Base-by-base conservation (phyloP, 805 yeast species). In the Lipomyces anomalus region DNA sequence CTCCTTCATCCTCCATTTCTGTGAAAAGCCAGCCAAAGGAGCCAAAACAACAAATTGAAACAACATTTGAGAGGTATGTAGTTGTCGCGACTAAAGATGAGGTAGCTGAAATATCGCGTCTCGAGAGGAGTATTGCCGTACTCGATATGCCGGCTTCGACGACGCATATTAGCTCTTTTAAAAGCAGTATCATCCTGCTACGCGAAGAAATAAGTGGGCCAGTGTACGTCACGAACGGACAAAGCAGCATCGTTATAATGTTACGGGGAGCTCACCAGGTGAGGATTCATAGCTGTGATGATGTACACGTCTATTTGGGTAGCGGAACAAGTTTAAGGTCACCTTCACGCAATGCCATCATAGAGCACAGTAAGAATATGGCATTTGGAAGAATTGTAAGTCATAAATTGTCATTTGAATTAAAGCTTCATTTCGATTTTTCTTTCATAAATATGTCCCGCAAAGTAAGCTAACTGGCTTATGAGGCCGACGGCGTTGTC, bases 281-380 rank as follows among this genome's bases (percentile, higher is more conserved):
- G 26, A 44, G 54, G 9, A 36, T 50, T 42, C 54, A 50, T 38
- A 47, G 50, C 6, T 47, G 48, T 9, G 21, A 35, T n/a, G 46
- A 40, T 17, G 11, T 35, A 16, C 40, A 43, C 13, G 30, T 52
- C 18, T 18, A 28, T 5, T 24, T 47, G 24, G 48, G 44, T 4
- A 22, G 22, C 16, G 23, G 35, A 18, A 41, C 42, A n/a, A n/a
- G n/a, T n/a, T n/a, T n/a, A n/a, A n/a, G n/a, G n/a, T n/a, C n/a
- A n/a, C n/a, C n/a, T n/a, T n/a, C n/a, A 1, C 39, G 44, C 28
- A 35, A 45, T 6, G 26, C 39, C 20, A 44, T 50, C 22, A 42
- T 52, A 32, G 56, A 52, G 32, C 35, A 34, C n/a, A 41, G 50
- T 32, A 39, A 41, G 13, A 41, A 40, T 7, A 38, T 52, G 18